A percentile compares a stretch with the other conserved stretches of the same genome.
phyloP scores from a whole-genome alignment of 106 monocot species.

The Apostasia ramifera region DNA sequence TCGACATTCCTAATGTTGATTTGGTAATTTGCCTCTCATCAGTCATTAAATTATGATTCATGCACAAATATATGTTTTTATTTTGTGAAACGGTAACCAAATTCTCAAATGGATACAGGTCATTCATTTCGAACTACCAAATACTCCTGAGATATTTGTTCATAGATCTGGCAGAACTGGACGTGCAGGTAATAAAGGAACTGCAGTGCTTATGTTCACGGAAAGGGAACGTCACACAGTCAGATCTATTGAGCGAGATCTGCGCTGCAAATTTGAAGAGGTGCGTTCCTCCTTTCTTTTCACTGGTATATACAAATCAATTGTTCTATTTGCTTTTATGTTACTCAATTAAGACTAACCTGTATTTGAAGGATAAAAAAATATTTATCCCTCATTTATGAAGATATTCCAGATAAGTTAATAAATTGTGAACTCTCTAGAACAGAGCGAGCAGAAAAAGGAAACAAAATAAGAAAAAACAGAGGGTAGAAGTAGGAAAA shows the following conservation, averaged over 20 bases:
- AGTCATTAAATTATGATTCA: neutral
- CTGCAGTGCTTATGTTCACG: slow-evolving; percentile 37
- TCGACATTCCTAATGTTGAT: slow-evolving; percentile 47
- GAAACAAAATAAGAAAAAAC: too few relatives aligned
- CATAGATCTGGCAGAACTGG: slow-evolving; percentile 52
- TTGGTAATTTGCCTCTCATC: slow-evolving; percentile 4
- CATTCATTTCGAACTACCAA: slow-evolving; percentile 45
- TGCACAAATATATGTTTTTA: neutral
- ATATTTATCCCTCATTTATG: neutral
- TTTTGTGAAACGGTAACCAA: neutral
- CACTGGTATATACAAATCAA: neutral
- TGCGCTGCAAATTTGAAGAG: slow-evolving; percentile 30
- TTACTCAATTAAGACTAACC: neutral
- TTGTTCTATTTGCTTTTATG: neutral
- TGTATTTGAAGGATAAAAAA: neutral
- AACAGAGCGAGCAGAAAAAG: too few relatives aligned
- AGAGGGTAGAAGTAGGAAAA: too few relatives aligned
- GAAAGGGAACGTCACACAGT: slow-evolving; percentile 23
- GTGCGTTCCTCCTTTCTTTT: neutral
- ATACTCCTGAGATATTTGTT: slow-evolving; percentile 31
- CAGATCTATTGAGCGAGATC: slow-evolving; percentile 27
- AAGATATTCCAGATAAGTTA: neutral
- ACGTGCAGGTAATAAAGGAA: slow-evolving; percentile 42
- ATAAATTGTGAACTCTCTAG: too few relatives aligned
- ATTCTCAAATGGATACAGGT: slow-evolving; percentile 19